Conservation (phyloP, 2,329 filamentous ascomycete genomes). For the Chrysosporium queenslandicum region DNA sequence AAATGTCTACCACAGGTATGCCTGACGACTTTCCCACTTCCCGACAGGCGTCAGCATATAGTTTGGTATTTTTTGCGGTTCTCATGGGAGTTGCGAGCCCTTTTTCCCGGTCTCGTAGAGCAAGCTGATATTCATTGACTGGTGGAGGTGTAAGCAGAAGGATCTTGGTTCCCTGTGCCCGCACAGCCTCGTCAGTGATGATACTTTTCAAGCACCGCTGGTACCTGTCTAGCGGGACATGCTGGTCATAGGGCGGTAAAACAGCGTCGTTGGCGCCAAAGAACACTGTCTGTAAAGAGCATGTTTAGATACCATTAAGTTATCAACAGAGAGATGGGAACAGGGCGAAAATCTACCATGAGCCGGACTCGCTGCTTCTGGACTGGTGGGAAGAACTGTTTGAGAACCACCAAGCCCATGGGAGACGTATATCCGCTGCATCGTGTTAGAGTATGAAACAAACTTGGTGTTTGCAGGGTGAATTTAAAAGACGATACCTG, state of each 20-base stretch:
- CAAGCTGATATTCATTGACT: constrained; percentile 62
- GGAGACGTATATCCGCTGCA: constrained; percentile 67
- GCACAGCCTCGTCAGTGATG: constrained; percentile 59
- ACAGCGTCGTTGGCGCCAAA: constrained; percentile 88
- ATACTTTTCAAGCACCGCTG: constrained; percentile 62
- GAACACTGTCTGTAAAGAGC: constrained; percentile 55
- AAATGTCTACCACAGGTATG: constrained; percentile 66
- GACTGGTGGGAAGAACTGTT: constrained; percentile 60
- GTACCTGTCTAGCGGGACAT: constrained; percentile 68
- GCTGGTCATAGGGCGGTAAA: constrained; percentile 58
- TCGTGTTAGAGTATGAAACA: neutral
- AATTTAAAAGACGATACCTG: constrained; percentile 45
- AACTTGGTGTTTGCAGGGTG: too few relatives aligned
- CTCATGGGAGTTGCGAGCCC: constrained; percentile 37
- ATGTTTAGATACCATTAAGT: neutral
- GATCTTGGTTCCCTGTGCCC: constrained; percentile 62
- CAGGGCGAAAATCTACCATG: constrained; percentile 28
- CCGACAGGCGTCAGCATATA: constrained; percentile 56
- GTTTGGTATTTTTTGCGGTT: constrained; percentile 53
- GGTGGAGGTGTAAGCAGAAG: constrained; percentile 71
- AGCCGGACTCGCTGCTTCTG: constrained; percentile 40
- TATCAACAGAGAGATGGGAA: neutral
- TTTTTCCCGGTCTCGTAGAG: constrained; percentile 16
- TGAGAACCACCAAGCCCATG: constrained; percentile 60
- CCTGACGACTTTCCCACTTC: constrained; percentile 48